phyloP scores from a whole-genome alignment of 1,139 yeast genomes.

The Blastobotrys petasosporus region DNA sequence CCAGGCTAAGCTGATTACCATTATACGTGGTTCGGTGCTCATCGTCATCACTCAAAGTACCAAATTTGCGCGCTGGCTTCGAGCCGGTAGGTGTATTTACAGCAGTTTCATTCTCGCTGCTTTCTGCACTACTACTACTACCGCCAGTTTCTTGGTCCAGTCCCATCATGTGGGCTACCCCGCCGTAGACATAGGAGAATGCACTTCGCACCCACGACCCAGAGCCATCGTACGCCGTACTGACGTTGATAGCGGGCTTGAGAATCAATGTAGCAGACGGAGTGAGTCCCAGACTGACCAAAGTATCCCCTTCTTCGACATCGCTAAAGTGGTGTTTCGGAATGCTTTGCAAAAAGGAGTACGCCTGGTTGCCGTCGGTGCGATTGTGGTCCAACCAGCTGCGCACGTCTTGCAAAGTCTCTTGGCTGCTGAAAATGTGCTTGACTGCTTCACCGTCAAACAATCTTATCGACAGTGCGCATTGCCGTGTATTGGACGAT shows the following conservation, averaged over 20 bases:
- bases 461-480: constrained; percentile 46
- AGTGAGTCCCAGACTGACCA: constrained; percentile 45
- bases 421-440: constrained; percentile 39
- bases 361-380: constrained; percentile 44
- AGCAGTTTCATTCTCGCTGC: background rate
- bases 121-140: background rate
- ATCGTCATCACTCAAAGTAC: constrained; percentile 15
- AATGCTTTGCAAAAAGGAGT: constrained; percentile 42
- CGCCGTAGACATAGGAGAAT: constrained; percentile 15
- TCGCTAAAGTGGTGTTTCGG: constrained; percentile 44
- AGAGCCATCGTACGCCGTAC: constrained; percentile 27
- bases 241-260: constrained; percentile 41
- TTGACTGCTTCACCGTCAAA: constrained; percentile 50
- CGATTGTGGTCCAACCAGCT: constrained; percentile 55
- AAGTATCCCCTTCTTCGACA: constrained; percentile 47
- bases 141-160: constrained; percentile 11
- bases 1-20: constrained; percentile 42
- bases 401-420: constrained; percentile 51
- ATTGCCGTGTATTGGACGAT: constrained; percentile 23
- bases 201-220: constrained; percentile 5
- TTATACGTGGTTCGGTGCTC: constrained; percentile 41
- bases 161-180: constrained; percentile 10
- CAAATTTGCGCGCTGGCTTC: background rate
- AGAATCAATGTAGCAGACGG: constrained; percentile 66
- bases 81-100: background rate